Conservation (phyloP, 768 basidiomycete species). For the Panaeolus cyanescens region DNA sequence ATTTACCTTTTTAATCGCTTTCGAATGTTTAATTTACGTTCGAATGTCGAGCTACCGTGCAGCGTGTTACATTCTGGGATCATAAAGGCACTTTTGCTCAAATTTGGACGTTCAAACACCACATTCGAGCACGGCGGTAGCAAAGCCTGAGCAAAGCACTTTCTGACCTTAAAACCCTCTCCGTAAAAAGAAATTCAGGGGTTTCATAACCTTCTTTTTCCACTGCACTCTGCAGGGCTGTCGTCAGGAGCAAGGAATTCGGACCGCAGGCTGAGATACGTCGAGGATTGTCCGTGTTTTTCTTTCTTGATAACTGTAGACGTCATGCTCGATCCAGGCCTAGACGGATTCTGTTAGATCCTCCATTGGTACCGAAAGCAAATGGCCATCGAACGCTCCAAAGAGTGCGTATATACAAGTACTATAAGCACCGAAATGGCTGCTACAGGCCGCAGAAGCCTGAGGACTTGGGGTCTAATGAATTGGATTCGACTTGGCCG, state of each 20-base stretch:
- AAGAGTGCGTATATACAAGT: no score
- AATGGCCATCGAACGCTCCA: no score
- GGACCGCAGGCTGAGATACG: background rate
- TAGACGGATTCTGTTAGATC: no score
- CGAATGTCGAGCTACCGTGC: background rate
- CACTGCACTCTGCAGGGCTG: background rate
- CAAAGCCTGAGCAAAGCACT: background rate
- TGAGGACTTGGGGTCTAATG: no score
- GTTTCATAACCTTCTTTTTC: background rate
- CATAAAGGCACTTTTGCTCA: background rate
- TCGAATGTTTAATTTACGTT: background rate
- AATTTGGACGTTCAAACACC: background rate
- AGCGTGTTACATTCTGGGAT: background rate
- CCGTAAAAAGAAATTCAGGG: conserved; percentile 1
- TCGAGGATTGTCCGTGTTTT: background rate
- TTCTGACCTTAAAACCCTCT: background rate
- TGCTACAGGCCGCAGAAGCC: no score
- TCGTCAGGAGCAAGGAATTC: background rate
- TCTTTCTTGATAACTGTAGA: no score
- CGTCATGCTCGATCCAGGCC: no score
- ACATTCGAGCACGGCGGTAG: background rate
- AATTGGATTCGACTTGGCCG: no score
- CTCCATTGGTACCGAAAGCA: no score
- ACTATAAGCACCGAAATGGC: no score
- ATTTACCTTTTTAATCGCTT: background rate